A percentile compares a stretch with the other conserved stretches of the same genome.
Conservation (phyloP, 352 stramenopile genomes). For the Phytopythium sindhum region DNA sequence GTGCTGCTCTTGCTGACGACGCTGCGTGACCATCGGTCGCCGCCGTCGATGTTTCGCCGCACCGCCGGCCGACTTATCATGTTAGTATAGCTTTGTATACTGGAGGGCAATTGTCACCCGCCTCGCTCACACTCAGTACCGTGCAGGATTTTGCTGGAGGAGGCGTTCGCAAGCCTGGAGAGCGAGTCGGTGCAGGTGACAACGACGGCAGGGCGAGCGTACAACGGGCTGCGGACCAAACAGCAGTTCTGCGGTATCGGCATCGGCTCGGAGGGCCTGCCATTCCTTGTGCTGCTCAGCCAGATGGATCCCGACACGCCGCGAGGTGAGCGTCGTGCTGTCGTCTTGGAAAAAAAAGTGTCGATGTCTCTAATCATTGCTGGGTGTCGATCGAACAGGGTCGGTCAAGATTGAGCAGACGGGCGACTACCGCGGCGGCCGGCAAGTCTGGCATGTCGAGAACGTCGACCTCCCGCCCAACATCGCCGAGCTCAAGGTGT, state of each 20-base stretch:
- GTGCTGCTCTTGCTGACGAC: constrained; percentile 47
- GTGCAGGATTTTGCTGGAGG: constrained; percentile 51
- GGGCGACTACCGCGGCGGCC: constrained; percentile 7
- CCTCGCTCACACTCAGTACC: background rate
- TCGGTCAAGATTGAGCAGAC: constrained; percentile 24
- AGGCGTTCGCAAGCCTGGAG: constrained; percentile 32
- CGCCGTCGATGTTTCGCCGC: constrained; percentile 27
- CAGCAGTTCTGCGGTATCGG: constrained; percentile 34
- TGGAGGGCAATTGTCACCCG: background rate
- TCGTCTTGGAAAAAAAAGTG: background rate
- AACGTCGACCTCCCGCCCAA: constrained; percentile 31
- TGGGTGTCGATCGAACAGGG: constrained; percentile 5
- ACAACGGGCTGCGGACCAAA: constrained; percentile 22
- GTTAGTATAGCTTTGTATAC: constrained; percentile 13
- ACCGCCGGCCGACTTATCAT: constrained; percentile 45
- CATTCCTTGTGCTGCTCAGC: constrained; percentile 46
- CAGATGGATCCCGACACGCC: constrained; percentile 43
- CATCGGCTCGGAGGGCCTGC: constrained; percentile 33
- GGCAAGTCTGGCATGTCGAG: constrained; percentile 19
- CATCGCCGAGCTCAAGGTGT: constrained; percentile 26
- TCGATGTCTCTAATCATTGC: background rate
- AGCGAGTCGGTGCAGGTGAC: constrained; percentile 30
- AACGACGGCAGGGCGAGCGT: constrained; percentile 26
- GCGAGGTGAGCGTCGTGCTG: background rate
- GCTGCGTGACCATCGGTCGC: constrained; percentile 32